phyloP scores from a whole-genome alignment of 345 rosid species.

The Bruguiera sexangula region DNA sequence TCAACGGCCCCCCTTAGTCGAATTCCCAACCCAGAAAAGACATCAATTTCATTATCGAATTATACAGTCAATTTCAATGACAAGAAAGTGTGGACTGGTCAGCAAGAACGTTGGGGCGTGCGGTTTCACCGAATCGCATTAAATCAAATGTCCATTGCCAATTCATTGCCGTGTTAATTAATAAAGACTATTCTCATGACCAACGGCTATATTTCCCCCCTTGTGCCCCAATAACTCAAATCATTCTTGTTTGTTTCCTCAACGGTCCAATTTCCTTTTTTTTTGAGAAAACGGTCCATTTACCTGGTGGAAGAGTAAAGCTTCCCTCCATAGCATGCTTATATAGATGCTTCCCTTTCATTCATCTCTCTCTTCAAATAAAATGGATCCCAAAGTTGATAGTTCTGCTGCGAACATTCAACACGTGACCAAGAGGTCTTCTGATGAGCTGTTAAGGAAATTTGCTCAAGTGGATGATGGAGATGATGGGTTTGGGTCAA shows the following conservation, averaged over 20 bases:
- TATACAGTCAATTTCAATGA: no score
- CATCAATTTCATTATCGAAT: no score
- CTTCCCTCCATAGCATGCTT: background rate
- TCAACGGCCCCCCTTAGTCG: no score
- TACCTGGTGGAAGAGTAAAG: constrained; percentile 14
- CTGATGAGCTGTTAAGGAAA: constrained; percentile 80
- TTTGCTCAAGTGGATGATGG: constrained; percentile 40
- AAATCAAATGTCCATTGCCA: constrained; percentile 14
- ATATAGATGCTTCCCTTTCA: background rate
- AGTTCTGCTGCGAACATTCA: constrained; percentile 33
- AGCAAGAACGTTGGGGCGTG: no score
- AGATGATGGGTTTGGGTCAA: constrained; percentile 9
- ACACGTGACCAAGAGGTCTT: constrained; percentile 65
- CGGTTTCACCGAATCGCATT: background rate
- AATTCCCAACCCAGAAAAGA: no score
- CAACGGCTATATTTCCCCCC: constrained; percentile 50
- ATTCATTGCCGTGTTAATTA: background rate
- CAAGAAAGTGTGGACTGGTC: no score
- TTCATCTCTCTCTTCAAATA: background rate
- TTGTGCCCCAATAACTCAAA: constrained; percentile 20
- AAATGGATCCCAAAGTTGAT: background rate
- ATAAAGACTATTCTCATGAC: background rate
- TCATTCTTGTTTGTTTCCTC: constrained; percentile 17
- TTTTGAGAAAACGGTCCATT: constrained; percentile 53
- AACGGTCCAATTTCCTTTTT: constrained; percentile 56